Conservation (phyloP, 495 filamentous ascomycete species). For the Aspergillus diversus region DNA sequence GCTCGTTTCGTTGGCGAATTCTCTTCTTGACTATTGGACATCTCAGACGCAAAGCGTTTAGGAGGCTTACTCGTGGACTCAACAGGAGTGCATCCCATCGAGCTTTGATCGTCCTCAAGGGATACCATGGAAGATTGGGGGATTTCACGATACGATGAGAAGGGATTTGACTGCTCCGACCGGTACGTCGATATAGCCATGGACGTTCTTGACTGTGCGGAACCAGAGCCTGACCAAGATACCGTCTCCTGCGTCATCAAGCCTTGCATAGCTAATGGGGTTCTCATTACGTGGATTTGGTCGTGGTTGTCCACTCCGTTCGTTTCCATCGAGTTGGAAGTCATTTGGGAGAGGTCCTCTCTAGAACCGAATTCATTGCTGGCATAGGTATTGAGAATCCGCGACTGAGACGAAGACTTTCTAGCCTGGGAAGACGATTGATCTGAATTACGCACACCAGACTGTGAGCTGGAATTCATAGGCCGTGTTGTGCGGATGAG, state of each 20-base stretch:
- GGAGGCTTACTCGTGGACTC: constrained; percentile 14
- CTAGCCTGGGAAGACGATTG: constrained; percentile 30
- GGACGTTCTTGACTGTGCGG: constrained; percentile 23
- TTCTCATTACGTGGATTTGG: constrained; percentile 29
- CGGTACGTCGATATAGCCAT: constrained; percentile 15
- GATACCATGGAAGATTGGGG: constrained; percentile 22
- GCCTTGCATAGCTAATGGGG: constrained; percentile 27
- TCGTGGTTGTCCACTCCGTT: constrained; percentile 10
- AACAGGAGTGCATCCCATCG: constrained; percentile 7
- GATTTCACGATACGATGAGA: constrained; percentile 25
- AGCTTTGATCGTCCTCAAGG: constrained; percentile 15
- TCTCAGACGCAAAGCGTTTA: constrained; percentile 24
- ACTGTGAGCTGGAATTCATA: background rate
- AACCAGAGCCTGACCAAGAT: constrained; percentile 23
- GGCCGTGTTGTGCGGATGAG: constrained; percentile 16
- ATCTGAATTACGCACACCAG: constrained; percentile 7
- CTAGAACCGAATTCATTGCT: constrained; percentile 29
- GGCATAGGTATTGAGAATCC: constrained; percentile 38
- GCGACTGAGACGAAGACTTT: constrained; percentile 45
- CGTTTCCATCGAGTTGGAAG: constrained; percentile 12
- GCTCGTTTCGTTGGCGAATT: constrained; percentile 27
- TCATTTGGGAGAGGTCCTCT: constrained; percentile 28
- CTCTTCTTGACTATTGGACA: constrained; percentile 11
- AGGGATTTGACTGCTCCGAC: constrained; percentile 25
- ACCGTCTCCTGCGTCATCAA: constrained; percentile 22